These are phyloP conservation scores for Chara braunii DNA, from an alignment of 139 green algal species.

Conservation along the genomic window DNA sequence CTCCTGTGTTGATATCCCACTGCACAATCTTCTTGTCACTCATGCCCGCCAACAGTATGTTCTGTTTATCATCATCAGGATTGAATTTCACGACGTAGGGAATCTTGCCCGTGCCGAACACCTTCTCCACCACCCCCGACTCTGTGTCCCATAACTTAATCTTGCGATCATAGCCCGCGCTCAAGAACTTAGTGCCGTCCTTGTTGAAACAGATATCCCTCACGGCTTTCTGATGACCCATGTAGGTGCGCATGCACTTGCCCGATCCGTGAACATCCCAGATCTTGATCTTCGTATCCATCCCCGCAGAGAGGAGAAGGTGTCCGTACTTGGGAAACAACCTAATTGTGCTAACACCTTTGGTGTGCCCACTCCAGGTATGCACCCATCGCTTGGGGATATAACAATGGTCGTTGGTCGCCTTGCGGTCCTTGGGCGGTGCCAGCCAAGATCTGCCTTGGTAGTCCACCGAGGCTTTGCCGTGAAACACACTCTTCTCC, in stretches of 20 bases:
- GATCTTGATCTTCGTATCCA: constrained; percentile 94
- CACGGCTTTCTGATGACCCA: constrained; percentile 80
- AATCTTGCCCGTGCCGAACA: constrained; percentile 46
- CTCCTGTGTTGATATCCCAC: constrained; percentile 78
- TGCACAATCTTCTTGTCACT: constrained; percentile 82
- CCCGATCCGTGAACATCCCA: constrained; percentile 79
- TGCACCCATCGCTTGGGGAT: constrained; percentile 86
- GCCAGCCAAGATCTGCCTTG: constrained; percentile 66
- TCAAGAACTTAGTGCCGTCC: constrained; percentile 79
- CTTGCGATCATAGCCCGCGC: constrained; percentile 56
- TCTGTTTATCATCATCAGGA: constrained; percentile 77
- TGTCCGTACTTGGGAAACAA: constrained; percentile 90
- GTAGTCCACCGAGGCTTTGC: constrained; percentile 69
- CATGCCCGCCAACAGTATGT: constrained; percentile 81
- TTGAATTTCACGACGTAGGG: constrained; percentile 82
- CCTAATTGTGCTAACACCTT: constrained; percentile 80
- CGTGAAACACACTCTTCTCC: constrained; percentile 68
- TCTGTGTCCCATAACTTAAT: constrained; percentile 97
- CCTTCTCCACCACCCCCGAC: constrained; percentile 66
- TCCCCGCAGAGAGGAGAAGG: constrained; percentile 82
- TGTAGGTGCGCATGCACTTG: constrained; percentile 94
- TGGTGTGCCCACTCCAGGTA: constrained; percentile 85
- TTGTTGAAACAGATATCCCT: constrained; percentile 84
- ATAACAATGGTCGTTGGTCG: constrained; percentile 67
- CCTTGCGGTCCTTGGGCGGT: constrained; percentile 48